Evolutionary conservation across 352 stramenopile genomes (phyloP).

Genomic region (Phytophthora colocasiae): DNA sequence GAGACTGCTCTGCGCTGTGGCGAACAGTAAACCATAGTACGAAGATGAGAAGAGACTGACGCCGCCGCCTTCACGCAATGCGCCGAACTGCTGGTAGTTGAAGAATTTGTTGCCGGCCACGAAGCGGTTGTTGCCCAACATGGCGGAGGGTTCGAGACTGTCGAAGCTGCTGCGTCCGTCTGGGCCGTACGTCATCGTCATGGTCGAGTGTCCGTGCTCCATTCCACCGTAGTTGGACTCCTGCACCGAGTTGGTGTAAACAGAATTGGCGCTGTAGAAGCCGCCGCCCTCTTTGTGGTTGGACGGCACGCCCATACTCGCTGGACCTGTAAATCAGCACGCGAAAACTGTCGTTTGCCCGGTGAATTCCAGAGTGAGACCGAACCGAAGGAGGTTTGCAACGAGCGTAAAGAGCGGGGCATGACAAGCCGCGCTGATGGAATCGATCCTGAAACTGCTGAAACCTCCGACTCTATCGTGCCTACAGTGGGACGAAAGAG

Average conservation of each 20-base stretch:
- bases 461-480: constrained; percentile 28
- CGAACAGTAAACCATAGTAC: constrained; percentile 67
- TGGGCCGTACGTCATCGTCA: constrained; percentile 36
- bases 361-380: constrained; percentile 39
- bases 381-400: constrained; percentile 15
- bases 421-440: constrained; percentile 15
- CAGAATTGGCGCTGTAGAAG: constrained; percentile 37
- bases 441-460: constrained; percentile 37
- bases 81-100: constrained; percentile 79
- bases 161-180: constrained; percentile 38
- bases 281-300: constrained; percentile 40
- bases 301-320: constrained; percentile 32
- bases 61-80: constrained; percentile 61
- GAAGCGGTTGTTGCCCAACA: constrained; percentile 49
- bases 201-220: constrained; percentile 36
- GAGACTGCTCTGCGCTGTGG: constrained; percentile 57
- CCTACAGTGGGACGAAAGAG: constrained; percentile 22
- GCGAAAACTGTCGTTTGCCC: constrained; percentile 26
- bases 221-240: constrained; percentile 31
- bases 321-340: constrained; percentile 7
- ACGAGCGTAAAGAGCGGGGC: constrained; percentile 29
- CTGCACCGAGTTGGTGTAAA: constrained; percentile 38
- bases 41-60: constrained; percentile 68
- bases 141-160: constrained; percentile 35
- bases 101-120: constrained; percentile 79